Base-by-base conservation (phyloP, 108 stramenopile genomes). In the Nitzschia sp. region DNA sequence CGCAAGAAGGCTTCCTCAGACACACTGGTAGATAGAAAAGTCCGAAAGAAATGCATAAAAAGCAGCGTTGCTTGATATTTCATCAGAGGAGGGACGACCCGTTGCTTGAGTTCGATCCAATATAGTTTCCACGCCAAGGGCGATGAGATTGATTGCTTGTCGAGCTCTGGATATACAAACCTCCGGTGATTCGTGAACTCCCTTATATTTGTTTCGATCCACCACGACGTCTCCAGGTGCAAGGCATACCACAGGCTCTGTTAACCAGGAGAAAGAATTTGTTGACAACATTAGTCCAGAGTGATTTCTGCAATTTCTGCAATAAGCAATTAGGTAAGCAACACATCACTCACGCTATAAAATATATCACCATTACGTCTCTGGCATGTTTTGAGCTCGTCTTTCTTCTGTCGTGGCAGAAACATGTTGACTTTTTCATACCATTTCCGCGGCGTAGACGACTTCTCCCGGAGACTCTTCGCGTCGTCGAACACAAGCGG, bases 71-170 rank as follows among this genome's bases (percentile, higher is more conserved):
- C 29, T 30, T 54, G 58, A 59, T 54, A 59, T 29, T 59, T 31
- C 8, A 48, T 15, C 9, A 53, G 58, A 4, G 46, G 26, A 32
- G 68, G 68, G 27, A 58, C 29, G 9, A 70, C 35, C 9, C 68
- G 35, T 48, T 49, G 49, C 15, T 35, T 48, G 28, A 65, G 11
- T 31, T 59, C 58, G 25, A 34, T 58, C 68, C 68, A 70, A 24
- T 70, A 47, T 1, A 70, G 46, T 46, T 54, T 54, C 68, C 68
- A 70, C 6, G 46, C 46, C 45, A 54, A n/a, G 3, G 54, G 34
- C 9, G 54, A 38, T 15, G 35, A 46, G 24, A 68, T 18, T 1
- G 66, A 68, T 9, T 23, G 28, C 11, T 11, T 19, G 45, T 65
- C 64, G 24, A 15, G 31, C 32, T 53, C 30, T 65, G 64, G 64